Evolutionary conservation across 352 stramenopile species (phyloP).

Genomic region (Globisporangium viniferum): DNA sequence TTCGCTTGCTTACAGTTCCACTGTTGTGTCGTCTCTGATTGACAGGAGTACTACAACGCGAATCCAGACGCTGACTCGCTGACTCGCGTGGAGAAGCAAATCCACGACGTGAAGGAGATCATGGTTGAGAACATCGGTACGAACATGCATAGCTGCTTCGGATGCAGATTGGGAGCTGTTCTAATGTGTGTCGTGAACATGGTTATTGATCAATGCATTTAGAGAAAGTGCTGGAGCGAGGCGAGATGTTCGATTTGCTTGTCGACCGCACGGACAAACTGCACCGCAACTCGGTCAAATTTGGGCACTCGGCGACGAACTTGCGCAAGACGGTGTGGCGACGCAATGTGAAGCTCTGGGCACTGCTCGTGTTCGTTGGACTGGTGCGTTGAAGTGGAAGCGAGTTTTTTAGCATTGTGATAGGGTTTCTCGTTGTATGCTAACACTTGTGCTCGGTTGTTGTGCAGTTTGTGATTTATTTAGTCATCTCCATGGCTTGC

Average conservation of each 20-base stretch:
- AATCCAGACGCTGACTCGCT: slow-evolving; percentile 92
- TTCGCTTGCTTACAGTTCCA: not conserved
- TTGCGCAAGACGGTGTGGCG: slow-evolving; percentile 89
- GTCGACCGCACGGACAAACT: slow-evolving; percentile 94
- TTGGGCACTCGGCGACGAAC: slow-evolving; percentile 89
- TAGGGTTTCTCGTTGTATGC: not conserved
- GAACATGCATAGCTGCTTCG: not conserved
- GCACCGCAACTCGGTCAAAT: slow-evolving; percentile 96
- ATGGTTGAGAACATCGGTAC: slow-evolving; percentile 98
- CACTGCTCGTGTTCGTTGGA: slow-evolving; percentile 68
- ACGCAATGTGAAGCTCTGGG: slow-evolving; percentile 87
- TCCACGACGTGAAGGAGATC: slow-evolving; percentile 97
- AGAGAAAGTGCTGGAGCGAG: slow-evolving; percentile 97
- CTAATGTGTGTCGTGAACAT: not conserved
- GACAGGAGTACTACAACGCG: slow-evolving; percentile 80
- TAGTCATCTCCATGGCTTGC: slow-evolving; percentile 85
- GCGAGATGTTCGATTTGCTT: slow-evolving; percentile 98
- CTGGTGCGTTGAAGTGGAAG: slow-evolving; percentile 32
- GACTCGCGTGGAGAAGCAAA: slow-evolving; percentile 91
- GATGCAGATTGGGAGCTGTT: not conserved
- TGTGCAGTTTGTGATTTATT: slow-evolving; percentile 75
- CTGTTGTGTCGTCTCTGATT: not conserved
- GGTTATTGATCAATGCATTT: not conserved
- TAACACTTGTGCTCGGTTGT: not conserved
- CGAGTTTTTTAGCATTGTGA: not conserved